Conservation (phyloP, 2,329 filamentous ascomycete species). For the Colletotrichum zoysiae region DNA sequence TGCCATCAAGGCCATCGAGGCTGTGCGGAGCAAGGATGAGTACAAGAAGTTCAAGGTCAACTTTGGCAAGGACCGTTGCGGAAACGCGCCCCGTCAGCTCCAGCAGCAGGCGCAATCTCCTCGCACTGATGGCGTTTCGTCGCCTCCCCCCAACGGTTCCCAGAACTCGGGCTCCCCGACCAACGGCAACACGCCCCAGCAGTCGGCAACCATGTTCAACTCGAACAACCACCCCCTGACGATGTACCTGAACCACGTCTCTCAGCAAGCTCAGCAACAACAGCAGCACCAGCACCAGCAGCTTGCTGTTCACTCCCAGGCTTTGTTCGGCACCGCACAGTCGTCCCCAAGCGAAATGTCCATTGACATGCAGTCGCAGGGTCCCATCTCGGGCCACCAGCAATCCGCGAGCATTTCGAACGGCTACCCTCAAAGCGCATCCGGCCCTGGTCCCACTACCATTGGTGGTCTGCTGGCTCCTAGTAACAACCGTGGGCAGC, state of each 20-base stretch:
- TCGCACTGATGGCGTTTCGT: slow-evolving; percentile 69
- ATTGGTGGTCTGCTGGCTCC: slow-evolving; percentile 84
- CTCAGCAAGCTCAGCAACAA: slow-evolving; percentile 78
- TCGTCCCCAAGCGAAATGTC: slow-evolving; percentile 69
- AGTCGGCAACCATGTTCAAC: slow-evolving; percentile 74
- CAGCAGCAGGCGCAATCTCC: slow-evolving; percentile 75
- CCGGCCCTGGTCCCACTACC: slow-evolving; percentile 72
- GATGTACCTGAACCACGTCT: slow-evolving; percentile 90
- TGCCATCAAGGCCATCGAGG: slow-evolving; percentile 99
- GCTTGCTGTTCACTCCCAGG: slow-evolving; percentile 81
- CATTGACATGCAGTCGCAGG: slow-evolving; percentile 71
- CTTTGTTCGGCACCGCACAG: slow-evolving; percentile 81
- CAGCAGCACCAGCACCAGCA: slow-evolving; percentile 81
- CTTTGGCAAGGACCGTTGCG: slow-evolving; percentile 98
- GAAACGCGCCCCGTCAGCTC: slow-evolving; percentile 92
- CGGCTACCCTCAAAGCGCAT: slow-evolving; percentile 67
- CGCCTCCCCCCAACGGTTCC: slow-evolving; percentile 70
- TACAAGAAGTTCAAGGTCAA: slow-evolving; percentile 99
- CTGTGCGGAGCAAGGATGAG: slow-evolving; percentile 92
- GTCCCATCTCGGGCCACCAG: slow-evolving; percentile 71
- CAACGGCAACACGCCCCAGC: slow-evolving; percentile 65
- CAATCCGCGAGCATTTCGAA: slow-evolving; percentile 76
- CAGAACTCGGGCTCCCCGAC: slow-evolving; percentile 66
- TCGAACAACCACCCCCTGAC: slow-evolving; percentile 89
- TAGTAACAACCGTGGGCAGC: slow-evolving; percentile 70